Percentiles rank a stretch among this genome's conserved stretches.
Evolutionary conservation across 805 yeast species (phyloP).

Genomic region (Ascoidea tarda): DNA sequence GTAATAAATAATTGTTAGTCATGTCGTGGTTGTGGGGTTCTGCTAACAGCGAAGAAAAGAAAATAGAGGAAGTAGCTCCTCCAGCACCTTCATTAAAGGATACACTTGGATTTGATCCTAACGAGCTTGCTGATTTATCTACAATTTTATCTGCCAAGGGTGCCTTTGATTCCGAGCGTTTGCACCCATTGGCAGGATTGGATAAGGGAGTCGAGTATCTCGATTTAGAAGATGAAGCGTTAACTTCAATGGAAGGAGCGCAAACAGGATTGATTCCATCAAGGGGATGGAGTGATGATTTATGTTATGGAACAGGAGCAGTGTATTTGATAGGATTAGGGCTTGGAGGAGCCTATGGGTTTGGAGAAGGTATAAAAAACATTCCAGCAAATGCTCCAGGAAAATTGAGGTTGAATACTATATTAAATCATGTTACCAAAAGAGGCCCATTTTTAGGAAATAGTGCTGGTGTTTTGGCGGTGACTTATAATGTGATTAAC

Average conservation of each 20-base stretch:
- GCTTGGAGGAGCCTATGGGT: conserved; percentile 79
- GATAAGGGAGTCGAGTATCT: conserved; percentile 82
- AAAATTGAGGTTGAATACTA: conserved; percentile 74
- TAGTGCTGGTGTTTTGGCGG: conserved; percentile 86
- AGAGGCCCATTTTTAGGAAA: conserved; percentile 96
- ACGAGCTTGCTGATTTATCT: conserved; percentile 47
- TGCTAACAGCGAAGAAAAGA: too few species aligned
- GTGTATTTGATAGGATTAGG: conserved; percentile 81
- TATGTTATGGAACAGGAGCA: conserved; percentile 96
- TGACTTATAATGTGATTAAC: conserved; percentile 77
- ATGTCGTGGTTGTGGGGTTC: too few species aligned
- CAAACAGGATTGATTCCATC: conserved; percentile 77
- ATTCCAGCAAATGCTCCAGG: conserved; percentile 67
- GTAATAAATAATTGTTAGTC: too few species aligned
- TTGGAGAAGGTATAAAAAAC: conserved; percentile 71
- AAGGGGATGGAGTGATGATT: conserved; percentile 96
- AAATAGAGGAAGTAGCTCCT: too few species aligned
- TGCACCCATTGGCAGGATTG: conserved; percentile 89
- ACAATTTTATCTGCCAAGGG: conserved; percentile 46
- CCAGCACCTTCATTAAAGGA: background rate
- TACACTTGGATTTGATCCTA: conserved; percentile 46
- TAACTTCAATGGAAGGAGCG: conserved; percentile 70
- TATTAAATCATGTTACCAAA: conserved; percentile 83
- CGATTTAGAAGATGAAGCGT: conserved; percentile 75
- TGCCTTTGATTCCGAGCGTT: conserved; percentile 50